These are phyloP conservation scores for Aspergillus sp. DNA, from an alignment of 2,329 filamentous ascomycete species.

Conservation along the genomic window DNA sequence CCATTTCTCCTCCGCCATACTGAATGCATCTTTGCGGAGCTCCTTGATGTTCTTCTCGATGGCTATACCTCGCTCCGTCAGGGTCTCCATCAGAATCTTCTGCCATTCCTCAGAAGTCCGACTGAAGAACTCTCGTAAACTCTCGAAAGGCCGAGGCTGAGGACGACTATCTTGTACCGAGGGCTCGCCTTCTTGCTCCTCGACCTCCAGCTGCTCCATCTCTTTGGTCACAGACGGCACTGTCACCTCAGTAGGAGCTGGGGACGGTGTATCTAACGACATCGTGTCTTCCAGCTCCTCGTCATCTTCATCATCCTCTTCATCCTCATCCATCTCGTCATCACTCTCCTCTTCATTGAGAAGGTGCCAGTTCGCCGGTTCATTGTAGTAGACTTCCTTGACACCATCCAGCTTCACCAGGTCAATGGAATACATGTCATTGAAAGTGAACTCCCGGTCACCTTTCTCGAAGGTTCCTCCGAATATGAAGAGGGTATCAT, in stretches of 20 bases:
- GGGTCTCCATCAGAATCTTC: constrained; percentile 72
- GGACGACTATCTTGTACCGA: constrained; percentile 72
- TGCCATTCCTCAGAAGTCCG: constrained; percentile 90
- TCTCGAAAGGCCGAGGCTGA: constrained; percentile 80
- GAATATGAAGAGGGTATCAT: constrained; percentile 90
- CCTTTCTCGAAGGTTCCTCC: constrained; percentile 95
- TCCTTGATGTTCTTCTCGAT: constrained; percentile 74
- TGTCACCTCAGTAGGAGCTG: constrained; percentile 36
- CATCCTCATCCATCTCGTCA: constrained; percentile 44
- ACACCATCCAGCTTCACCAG: constrained; percentile 94
- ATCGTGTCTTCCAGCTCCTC: constrained; percentile 49
- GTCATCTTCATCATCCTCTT: constrained; percentile 44
- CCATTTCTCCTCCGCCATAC: constrained; percentile 93
- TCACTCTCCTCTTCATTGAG: constrained; percentile 61
- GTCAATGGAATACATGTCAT: constrained; percentile 90
- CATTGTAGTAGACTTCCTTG: constrained; percentile 82
- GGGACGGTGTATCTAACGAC: constrained; percentile 37
- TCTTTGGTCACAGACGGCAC: constrained; percentile 36
- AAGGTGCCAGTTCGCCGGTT: constrained; percentile 80
- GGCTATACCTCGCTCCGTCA: constrained; percentile 64
- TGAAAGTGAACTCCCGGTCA: constrained; percentile 92
- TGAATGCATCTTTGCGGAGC: constrained; percentile 86
- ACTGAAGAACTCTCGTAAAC: constrained; percentile 85
- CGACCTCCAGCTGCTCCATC: constrained; percentile 38
- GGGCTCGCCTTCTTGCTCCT: constrained; percentile 37